Evolutionary conservation across 306 rosid species (phyloP).

Genomic region (Sechiopsis laciniata): DNA sequence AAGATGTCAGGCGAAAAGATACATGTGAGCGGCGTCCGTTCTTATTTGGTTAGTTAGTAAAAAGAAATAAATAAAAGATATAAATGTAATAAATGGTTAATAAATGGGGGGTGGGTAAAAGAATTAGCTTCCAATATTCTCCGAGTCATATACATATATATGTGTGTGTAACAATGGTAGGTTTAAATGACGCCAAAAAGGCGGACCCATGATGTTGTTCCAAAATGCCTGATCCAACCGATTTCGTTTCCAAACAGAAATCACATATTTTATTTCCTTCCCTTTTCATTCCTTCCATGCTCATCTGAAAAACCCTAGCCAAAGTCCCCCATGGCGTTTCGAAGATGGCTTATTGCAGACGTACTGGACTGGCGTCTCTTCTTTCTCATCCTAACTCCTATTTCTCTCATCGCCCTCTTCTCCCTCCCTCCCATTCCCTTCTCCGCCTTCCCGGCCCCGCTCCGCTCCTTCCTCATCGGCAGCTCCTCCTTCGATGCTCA

Average conservation of each 20-base stretch:
- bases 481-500: neutral
- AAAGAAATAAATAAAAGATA: neutral
- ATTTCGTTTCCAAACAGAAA: neutral
- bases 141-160: too few species aligned
- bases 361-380: conserved; percentile 43
- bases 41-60: too few species aligned
- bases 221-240: conserved; percentile 12
- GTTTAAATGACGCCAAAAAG: conserved; percentile 5
- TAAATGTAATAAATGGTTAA: neutral
- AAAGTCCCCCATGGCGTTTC: conserved; percentile 25
- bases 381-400: conserved; percentile 37
- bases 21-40: too few species aligned
- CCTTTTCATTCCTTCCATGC: neutral
- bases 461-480: conserved; percentile 33
- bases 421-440: conserved; percentile 28
- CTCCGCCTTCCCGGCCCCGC: conserved; percentile 25
- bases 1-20: too few species aligned
- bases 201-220: conserved; percentile 16
- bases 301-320: conserved; percentile 14
- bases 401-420: conserved; percentile 42
- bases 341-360: conserved; percentile 29
- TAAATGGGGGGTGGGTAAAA: neutral
- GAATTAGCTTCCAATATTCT: too few species aligned
- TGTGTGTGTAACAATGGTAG: too few species aligned
- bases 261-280: neutral